Base-by-base conservation (phyloP, 202 grass and related monocot genomes). In the Miscanthus sacchariflorus region DNA sequence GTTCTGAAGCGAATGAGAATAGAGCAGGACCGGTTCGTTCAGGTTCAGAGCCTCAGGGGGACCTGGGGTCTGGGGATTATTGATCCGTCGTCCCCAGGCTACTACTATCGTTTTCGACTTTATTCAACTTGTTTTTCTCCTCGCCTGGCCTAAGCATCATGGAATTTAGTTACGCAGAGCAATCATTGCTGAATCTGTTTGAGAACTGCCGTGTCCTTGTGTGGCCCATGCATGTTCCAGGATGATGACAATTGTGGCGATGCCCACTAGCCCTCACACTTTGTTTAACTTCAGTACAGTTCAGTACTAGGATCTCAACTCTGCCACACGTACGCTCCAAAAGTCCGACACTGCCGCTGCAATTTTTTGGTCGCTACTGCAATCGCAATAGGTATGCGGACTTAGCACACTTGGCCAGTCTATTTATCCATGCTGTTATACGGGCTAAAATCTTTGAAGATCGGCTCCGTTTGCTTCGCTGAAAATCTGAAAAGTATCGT, bases 171-270 rank as follows among this genome's bases (percentile, higher is more conserved):
- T 92, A 68, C 56, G 83, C 52, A 5, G 65, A 14, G 49, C 79
- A 92, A 89, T 89, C 12, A 89, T 89, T 79, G 72, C 79, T 74
- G 81, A 75, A 76, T 92, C 68, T 59, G 44, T 75, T 92, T 89
- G 42, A 76, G 78, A 87, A 44, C 78, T 75, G 83, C 23, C 63
- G 33, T 58, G 74, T 12, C 46, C 46, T 18, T 35, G 9, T 9
- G 28, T 50, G 74, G 74, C 79, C 83, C 87, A 52, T 83, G 54
- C 74, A 83, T 64, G 69, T 68, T 66, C 68, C 33, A 2, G 14
- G 43, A 74, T 68, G 35, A 74, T 84, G 81, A 74, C 87, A 68
- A 40, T 43, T 38, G 36, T 5, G 36, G 36, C 4, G 36, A 38
- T 38, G 36, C 38, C 40, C 38, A 21, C 36, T 46, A 28, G 35